Conservation (phyloP, 495 filamentous ascomycete genomes). For the Entonaema liquescens region DNA sequence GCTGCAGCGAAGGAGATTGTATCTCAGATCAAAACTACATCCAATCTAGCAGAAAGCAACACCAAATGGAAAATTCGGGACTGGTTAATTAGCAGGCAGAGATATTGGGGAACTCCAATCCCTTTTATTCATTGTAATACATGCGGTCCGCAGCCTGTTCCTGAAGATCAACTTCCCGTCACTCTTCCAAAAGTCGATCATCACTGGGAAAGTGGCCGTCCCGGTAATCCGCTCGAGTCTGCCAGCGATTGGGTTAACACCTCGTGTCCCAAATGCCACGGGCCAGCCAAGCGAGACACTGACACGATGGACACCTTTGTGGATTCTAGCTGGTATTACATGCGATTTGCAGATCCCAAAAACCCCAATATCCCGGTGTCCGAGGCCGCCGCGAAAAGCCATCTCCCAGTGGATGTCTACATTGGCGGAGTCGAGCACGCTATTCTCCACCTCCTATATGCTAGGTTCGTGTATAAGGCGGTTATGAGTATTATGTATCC, state of each 20-base stretch:
- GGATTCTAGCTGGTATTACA: slow-evolving; percentile 91
- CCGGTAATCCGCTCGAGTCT: slow-evolving; percentile 79
- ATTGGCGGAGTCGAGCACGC: slow-evolving; percentile 91
- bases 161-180: slow-evolving; percentile 78
- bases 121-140: slow-evolving; percentile 83
- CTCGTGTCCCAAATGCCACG: slow-evolving; percentile 75
- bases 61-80: slow-evolving; percentile 82
- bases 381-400: slow-evolving; percentile 58
- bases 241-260: slow-evolving; percentile 78
- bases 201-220: slow-evolving; percentile 72
- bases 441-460: slow-evolving; percentile 90
- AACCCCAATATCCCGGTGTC: slow-evolving; percentile 71
- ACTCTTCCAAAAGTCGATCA: slow-evolving; percentile 73
- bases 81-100: slow-evolving; percentile 87
- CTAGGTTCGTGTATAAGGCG: slow-evolving; percentile 90
- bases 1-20: slow-evolving; percentile 71
- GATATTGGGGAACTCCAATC: slow-evolving; percentile 92
- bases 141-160: slow-evolving; percentile 84
- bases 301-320: slow-evolving; percentile 98
- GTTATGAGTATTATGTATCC: slow-evolving; percentile 62
- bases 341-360: slow-evolving; percentile 76
- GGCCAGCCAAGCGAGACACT: slow-evolving; percentile 79
- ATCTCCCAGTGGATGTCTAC: slow-evolving; percentile 82
- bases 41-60: slow-evolving; percentile 62
- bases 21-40: slow-evolving; percentile 59